These are phyloP conservation scores for Malassezia obtusa DNA, from an alignment of 1,284 basidiomycete species.

Conservation along the genomic window DNA sequence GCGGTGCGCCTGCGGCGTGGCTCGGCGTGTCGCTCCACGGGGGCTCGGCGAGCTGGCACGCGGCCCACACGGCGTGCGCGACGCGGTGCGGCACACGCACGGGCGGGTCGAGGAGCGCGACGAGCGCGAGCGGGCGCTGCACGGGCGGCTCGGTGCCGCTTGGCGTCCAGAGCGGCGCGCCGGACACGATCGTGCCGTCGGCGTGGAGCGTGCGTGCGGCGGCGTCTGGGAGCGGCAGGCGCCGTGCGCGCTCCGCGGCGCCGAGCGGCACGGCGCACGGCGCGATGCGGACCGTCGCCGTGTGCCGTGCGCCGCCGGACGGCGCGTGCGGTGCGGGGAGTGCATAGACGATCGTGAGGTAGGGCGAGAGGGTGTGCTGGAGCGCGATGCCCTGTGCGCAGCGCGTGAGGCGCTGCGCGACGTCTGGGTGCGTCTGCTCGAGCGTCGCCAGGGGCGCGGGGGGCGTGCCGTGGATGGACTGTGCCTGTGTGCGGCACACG, in stretches of 20 bases:
- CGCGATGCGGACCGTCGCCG: slow-evolving; percentile 8
- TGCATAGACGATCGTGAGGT: slow-evolving; percentile 1
- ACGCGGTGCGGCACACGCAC: slow-evolving; percentile 7
- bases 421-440: background rate
- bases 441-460: background rate
- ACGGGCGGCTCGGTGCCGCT: background rate
- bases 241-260: too few species aligned
- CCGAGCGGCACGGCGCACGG: slow-evolving; percentile 1
- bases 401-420: background rate
- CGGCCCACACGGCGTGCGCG: background rate
- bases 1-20: background rate
- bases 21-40: background rate
- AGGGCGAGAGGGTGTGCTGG: slow-evolving; percentile 5
- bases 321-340: background rate
- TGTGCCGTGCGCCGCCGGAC: background rate
- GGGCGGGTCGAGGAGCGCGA: slow-evolving; percentile 2
- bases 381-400: slow-evolving; percentile 7
- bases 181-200: background rate
- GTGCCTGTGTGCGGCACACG: background rate
- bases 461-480: background rate
- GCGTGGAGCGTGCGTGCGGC: background rate
- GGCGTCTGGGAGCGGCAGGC: too few species aligned
- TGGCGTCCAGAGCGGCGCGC: background rate
- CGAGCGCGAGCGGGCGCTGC: slow-evolving; percentile 2
- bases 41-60: background rate